Conservation (phyloP, 805 yeast genomes). For the Yueomyces sinensis region DNA sequence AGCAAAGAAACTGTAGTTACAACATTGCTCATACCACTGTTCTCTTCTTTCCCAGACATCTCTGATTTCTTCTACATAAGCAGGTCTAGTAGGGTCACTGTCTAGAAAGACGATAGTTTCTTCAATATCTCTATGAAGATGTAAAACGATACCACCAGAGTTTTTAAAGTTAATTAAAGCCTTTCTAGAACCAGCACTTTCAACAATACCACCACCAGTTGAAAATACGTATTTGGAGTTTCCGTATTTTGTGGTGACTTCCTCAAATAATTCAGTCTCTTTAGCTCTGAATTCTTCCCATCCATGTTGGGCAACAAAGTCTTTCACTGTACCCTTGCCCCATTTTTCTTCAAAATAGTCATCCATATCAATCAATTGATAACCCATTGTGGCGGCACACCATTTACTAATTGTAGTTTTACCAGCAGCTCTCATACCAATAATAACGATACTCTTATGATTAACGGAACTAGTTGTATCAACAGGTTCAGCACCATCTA, state of each 20-base stretch:
- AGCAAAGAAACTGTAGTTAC: slow-evolving; percentile 66
- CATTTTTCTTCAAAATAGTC: slow-evolving; percentile 44
- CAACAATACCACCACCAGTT: slow-evolving; percentile 96
- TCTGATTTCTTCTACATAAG: slow-evolving; percentile 65
- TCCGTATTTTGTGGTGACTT: slow-evolving; percentile 26
- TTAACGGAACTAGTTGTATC: slow-evolving; percentile 1
- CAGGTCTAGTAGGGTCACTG: slow-evolving; percentile 76
- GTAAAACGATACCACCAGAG: slow-evolving; percentile 70
- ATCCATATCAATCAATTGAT: slow-evolving; percentile 65
- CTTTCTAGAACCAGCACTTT: slow-evolving; percentile 52
- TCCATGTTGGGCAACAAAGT: slow-evolving; percentile 48
- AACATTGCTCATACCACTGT: slow-evolving; percentile 63
- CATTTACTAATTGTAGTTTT: slow-evolving; percentile 77
- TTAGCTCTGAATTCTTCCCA: slow-evolving; percentile 78
- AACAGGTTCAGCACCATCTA: slow-evolving; percentile 61
- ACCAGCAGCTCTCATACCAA: slow-evolving; percentile 99
- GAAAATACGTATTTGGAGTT: slow-evolving; percentile 57
- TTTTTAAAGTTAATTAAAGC: slow-evolving; percentile 40
- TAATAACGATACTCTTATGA: slow-evolving; percentile 47
- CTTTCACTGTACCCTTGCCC: slow-evolving; percentile 36
- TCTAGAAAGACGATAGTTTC: slow-evolving; percentile 66
- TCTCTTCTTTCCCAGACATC: slow-evolving; percentile 80
- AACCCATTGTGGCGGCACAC: slow-evolving; percentile 59
- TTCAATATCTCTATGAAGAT: slow-evolving; percentile 76
- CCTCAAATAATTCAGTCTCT: slow-evolving; percentile 47